Base-by-base conservation (phyloP, 495 filamentous ascomycete species). In the Xylaria intraflava region DNA sequence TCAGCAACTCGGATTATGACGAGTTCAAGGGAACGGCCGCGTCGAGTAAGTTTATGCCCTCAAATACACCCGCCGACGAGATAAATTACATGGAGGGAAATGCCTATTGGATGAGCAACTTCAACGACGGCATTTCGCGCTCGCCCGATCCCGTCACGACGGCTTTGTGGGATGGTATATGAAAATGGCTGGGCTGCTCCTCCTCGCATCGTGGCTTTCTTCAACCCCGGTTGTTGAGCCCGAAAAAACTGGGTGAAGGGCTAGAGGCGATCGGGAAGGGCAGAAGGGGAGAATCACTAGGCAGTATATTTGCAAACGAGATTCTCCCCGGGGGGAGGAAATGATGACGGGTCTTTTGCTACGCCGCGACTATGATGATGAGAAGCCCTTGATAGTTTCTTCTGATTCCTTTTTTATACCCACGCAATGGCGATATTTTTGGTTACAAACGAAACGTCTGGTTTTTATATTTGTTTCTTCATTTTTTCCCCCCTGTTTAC, bases 1-100 rank as follows among this genome's bases (percentile, higher is more conserved):
- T 84, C 10, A 71, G 75, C n/a, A 76, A 70, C 42, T 72, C 84
- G 53, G 82, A 82, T 57, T 81, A 83, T 46, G 81, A 84, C 49
- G 79, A 84, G 38, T 81, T 82, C 64, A 79, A 86, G 67, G 73
- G 76, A 56, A 61, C 57, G 12, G 61, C 60, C 14, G 53, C 57
- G 3, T 51, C 62, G 30, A 69, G 62, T 67, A 75, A 73, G 53
- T 69, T 72, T 50, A 55, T 76, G 46, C 62, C 66, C 14, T 65
- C 60, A 5, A 59, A 66, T 12, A 53, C 70, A 5, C 66, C 73
- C 0, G 59, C 69, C 20, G 57, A 69, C 23, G 68, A 65, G 22
- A 62, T 68, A 11, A 66, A 68, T 36, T 47, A 60, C 20, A 33
- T 61, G 53, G 65, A 62, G 10, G 64, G 64, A 14, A 61, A 66